phyloP scores from a whole-genome alignment of 1,284 basidiomycete species.

The Sphaerobolus stellatus region DNA sequence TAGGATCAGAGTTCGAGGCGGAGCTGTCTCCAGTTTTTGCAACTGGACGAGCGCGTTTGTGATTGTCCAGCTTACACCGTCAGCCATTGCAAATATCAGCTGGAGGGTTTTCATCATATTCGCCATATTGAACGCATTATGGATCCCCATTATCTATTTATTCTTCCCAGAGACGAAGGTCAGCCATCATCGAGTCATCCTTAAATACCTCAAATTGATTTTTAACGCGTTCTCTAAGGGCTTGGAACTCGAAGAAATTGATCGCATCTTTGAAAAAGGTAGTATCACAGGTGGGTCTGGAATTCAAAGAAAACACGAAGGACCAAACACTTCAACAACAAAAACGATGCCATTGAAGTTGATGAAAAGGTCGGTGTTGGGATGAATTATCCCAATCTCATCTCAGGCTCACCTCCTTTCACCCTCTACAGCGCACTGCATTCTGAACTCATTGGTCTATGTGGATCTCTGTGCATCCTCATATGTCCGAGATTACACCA shows the following conservation, averaged over 20 bases:
- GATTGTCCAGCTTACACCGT: slow-evolving; percentile 49
- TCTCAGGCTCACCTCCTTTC: too few species aligned
- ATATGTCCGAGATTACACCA: too few species aligned
- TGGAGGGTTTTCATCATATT: slow-evolving; percentile 51
- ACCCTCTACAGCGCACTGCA: too few species aligned
- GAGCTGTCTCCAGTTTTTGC: slow-evolving; percentile 40
- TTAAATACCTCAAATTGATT: background rate
- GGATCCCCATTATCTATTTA: slow-evolving; percentile 43
- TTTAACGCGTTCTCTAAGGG: slow-evolving; percentile 18
- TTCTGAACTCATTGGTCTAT: too few species aligned
- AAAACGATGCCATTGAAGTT: too few species aligned
- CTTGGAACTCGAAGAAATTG: slow-evolving; percentile 45
- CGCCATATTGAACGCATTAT: slow-evolving; percentile 45
- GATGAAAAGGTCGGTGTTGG: too few species aligned
- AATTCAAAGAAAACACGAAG: slow-evolving; percentile 11
- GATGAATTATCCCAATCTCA: too few species aligned
- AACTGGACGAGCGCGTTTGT: slow-evolving; percentile 47
- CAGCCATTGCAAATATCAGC: slow-evolving; percentile 48
- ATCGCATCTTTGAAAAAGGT: slow-evolving; percentile 44
- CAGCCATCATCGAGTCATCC: background rate
- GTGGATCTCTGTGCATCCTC: too few species aligned
- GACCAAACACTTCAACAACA: too few species aligned
- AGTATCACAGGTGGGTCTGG: slow-evolving; percentile 43
- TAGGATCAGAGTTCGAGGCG: slow-evolving; percentile 36
- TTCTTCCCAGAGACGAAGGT: slow-evolving; percentile 46